Evolutionary conservation across 1,284 basidiomycete species (phyloP).

Genomic region (Cryptococcus sp.): DNA sequence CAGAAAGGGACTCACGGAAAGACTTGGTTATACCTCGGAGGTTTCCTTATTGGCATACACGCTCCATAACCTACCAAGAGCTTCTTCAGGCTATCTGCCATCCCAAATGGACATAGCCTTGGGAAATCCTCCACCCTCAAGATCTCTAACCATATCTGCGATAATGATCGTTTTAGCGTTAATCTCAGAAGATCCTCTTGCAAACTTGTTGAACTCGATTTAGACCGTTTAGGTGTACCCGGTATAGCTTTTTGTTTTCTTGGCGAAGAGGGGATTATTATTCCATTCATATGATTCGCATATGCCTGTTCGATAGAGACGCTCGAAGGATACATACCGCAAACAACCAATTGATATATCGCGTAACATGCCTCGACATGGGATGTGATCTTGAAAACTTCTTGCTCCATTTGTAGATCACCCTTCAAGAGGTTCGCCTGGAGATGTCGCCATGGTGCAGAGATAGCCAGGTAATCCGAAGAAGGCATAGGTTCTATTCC

Average conservation of each 20-base stretch:
- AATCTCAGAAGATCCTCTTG: conserved; percentile 1
- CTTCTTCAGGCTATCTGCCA: conserved; percentile 3
- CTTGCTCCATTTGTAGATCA: not conserved
- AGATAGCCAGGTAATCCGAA: too few relatives aligned
- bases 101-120: conserved; percentile 7
- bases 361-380: conserved; percentile 8
- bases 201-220: conserved; percentile 4
- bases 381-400: not conserved
- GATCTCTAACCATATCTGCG: conserved; percentile 19
- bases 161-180: conserved; percentile 17
- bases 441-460: not conserved
- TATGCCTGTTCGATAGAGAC: too few relatives aligned
- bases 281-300: too few relatives aligned
- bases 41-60: not conserved
- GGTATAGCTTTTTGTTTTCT: too few relatives aligned
- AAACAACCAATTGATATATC: too few relatives aligned
- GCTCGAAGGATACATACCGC: too few relatives aligned
- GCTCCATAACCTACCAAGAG: conserved; percentile 21
- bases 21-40: conserved; percentile 1
- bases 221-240: too few relatives aligned
- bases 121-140: conserved; percentile 6
- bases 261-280: not conserved
- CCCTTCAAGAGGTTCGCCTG: not conserved
- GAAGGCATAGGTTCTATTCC: too few relatives aligned
- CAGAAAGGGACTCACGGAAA: conserved; percentile 16